phyloP scores from a whole-genome alignment of 139 green algal species.

The Pedinophyceae sp. region DNA sequence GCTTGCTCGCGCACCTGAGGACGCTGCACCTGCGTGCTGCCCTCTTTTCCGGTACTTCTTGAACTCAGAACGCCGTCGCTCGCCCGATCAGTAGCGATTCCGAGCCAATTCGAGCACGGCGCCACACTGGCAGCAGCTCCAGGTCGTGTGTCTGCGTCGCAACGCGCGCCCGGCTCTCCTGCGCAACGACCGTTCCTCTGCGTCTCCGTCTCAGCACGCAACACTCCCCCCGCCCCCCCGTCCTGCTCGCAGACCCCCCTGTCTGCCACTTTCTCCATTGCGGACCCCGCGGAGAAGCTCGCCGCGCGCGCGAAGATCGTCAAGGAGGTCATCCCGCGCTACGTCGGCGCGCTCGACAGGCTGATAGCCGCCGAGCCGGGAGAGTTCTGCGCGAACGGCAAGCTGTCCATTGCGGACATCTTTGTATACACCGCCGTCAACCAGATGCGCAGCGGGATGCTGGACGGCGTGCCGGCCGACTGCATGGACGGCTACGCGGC shows the following conservation, averaged over 20 bases:
- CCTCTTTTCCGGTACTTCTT: too few relatives aligned
- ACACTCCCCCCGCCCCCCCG: neutral
- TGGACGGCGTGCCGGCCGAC: neutral
- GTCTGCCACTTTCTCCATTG: neutral
- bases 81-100: neutral
- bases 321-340: neutral
- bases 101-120: too few relatives aligned
- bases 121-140: neutral
- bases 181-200: neutral
- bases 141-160: neutral
- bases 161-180: too few relatives aligned
- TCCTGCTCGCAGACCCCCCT: neutral
- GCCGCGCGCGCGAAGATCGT: neutral
- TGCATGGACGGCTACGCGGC: constrained; percentile 35
- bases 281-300: neutral
- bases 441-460: neutral
- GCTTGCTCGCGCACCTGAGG: too few relatives aligned
- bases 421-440: neutral
- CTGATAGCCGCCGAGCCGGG: neutral
- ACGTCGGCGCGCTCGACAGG: neutral
- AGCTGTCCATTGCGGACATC: neutral
- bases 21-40: too few relatives aligned
- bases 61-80: neutral
- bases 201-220: neutral
- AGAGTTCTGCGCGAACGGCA: neutral